Conservation (phyloP, 2,329 filamentous ascomycete species). For the Ophiobolus disseminans region DNA sequence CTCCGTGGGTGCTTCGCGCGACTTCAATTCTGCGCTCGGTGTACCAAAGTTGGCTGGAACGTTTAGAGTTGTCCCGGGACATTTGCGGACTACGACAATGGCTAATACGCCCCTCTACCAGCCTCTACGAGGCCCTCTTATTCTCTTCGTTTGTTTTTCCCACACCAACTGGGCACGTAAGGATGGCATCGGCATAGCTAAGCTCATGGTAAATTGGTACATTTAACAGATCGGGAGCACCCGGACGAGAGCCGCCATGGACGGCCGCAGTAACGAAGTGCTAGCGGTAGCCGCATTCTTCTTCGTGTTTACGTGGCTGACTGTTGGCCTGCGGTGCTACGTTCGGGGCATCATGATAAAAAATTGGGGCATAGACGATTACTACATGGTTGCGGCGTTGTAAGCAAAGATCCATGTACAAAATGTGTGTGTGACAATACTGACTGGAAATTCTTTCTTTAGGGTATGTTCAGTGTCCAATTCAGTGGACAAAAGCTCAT, state of each 20-base stretch:
- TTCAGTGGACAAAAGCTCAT: too few relatives aligned
- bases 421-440: too few relatives aligned
- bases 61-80: background rate
- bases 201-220: too few relatives aligned
- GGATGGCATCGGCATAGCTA: too few relatives aligned
- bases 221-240: background rate
- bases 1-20: slow-evolving; percentile 2
- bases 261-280: slow-evolving; percentile 29
- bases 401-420: too few relatives aligned
- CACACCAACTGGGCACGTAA: too few relatives aligned
- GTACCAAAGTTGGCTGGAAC: slow-evolving; percentile 3
- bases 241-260: slow-evolving; percentile 12
- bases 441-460: too few relatives aligned
- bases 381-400: slow-evolving; percentile 49
- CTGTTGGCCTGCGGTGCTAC: slow-evolving; percentile 48
- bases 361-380: slow-evolving; percentile 51
- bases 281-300: slow-evolving; percentile 46
- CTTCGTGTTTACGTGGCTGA: slow-evolving; percentile 48
- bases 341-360: slow-evolving; percentile 47
- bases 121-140: too few relatives aligned
- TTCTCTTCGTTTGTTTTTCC: too few relatives aligned
- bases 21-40: background rate
- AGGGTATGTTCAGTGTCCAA: too few relatives aligned
- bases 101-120: too few relatives aligned
- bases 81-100: too few relatives aligned